A percentile compares a stretch with the other conserved stretches of the same genome.
phyloP scores from a whole-genome alignment of 768 basidiomycete species.

The Postia placenta region DNA sequence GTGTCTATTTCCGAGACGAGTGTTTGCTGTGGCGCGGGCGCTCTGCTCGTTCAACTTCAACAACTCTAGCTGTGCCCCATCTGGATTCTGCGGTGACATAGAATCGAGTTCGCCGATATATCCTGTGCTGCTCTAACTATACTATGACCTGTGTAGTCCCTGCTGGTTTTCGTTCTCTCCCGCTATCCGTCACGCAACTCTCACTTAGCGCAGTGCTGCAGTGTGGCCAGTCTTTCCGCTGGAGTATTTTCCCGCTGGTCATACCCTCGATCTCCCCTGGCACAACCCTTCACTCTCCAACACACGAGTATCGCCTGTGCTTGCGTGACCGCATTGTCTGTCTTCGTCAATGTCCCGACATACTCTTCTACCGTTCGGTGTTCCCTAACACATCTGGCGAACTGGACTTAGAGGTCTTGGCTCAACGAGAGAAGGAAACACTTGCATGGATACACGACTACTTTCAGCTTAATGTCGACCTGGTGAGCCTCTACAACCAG shows the following conservation, averaged over 20 bases:
- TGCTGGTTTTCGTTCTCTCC: constrained; percentile 46
- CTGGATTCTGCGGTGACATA: too few species aligned
- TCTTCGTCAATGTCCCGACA: constrained; percentile 60
- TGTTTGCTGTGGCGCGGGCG: too few species aligned
- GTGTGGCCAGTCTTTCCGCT: constrained; percentile 85
- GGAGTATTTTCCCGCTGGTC: constrained; percentile 49
- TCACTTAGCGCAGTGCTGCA: constrained; percentile 73
- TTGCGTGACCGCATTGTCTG: constrained; percentile 81
- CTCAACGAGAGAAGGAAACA: constrained; percentile 54
- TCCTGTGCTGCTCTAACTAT: too few species aligned
- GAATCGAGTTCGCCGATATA: too few species aligned
- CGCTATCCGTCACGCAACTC: constrained; percentile 60
- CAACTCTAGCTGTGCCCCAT: too few species aligned
- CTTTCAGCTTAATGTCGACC: constrained; percentile 79
- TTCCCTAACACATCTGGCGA: constrained; percentile 43
- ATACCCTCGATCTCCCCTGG: constrained; percentile 7
- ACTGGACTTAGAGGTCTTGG: constrained; percentile 19
- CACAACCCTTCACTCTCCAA: constrained; percentile 11
- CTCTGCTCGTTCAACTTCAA: too few species aligned
- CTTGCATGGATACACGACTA: constrained; percentile 76
- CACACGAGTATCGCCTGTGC: constrained; percentile 76
- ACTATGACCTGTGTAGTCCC: background rate
- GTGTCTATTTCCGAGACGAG: too few species aligned
- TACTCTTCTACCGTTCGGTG: constrained; percentile 65
- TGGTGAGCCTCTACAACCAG: constrained; percentile 61